Percentiles rank a stretch among this genome's conserved stretches.
Evolutionary conservation across 176 grass and related monocot species (phyloP).

Genomic region (Urochloa ruziziensis): DNA sequence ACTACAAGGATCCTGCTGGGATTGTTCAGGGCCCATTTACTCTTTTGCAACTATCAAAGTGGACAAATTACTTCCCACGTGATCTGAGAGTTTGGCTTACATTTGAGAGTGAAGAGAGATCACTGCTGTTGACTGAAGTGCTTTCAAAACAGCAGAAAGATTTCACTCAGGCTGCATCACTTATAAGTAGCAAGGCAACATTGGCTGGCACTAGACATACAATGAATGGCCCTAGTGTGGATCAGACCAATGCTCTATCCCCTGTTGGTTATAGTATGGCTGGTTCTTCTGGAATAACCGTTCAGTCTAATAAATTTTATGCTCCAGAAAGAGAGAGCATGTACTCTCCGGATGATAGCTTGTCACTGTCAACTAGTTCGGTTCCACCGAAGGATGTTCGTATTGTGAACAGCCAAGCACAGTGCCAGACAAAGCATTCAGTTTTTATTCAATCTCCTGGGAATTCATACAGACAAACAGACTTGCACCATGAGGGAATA

Average conservation of each 20-base stretch:
- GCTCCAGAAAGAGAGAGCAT: slow-evolving; percentile 29
- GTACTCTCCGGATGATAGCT: slow-evolving; percentile 41
- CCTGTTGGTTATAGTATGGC: slow-evolving; percentile 40
- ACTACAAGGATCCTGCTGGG: slow-evolving; percentile 93
- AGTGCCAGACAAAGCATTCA: slow-evolving; percentile 24
- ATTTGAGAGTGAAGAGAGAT: slow-evolving; percentile 89
- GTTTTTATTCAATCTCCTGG: slow-evolving; percentile 22
- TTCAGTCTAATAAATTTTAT: slow-evolving; percentile 30
- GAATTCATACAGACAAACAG: slow-evolving; percentile 31
- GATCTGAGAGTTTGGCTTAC: slow-evolving; percentile 84
- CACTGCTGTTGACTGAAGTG: slow-evolving; percentile 70
- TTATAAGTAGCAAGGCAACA: slow-evolving; percentile 34
- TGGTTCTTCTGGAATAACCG: slow-evolving; percentile 36
- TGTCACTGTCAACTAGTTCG: slow-evolving; percentile 35
- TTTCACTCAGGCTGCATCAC: slow-evolving; percentile 49
- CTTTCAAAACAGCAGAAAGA: slow-evolving; percentile 69
- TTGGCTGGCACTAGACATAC: slow-evolving; percentile 25
- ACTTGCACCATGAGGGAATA: slow-evolving; percentile 33
- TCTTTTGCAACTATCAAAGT: slow-evolving; percentile 77
- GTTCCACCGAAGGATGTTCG: slow-evolving; percentile 43
- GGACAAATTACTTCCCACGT: slow-evolving; percentile 79
- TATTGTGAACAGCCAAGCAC: slow-evolving; percentile 28
- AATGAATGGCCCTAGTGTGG: slow-evolving; percentile 23
- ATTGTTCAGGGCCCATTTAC: slow-evolving; percentile 92
- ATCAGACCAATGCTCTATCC: slow-evolving; percentile 42